Conservation (phyloP, 805 yeast species). For the Tetrapisispora iriomotensis region DNA sequence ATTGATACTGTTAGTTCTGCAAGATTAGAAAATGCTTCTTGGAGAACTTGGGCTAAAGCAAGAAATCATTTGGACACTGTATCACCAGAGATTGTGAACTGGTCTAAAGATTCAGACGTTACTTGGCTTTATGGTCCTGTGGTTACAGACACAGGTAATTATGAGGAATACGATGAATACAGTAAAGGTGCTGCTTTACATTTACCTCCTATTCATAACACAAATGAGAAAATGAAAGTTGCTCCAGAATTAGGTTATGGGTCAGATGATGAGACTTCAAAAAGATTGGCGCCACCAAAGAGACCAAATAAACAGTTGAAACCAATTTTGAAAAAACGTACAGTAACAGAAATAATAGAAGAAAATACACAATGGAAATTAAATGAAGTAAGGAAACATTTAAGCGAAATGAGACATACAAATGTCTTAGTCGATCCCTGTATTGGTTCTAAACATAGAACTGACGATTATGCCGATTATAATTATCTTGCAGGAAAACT, state of each 20-base stretch:
- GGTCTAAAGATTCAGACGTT: constrained; percentile 96
- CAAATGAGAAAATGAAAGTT: too few relatives aligned
- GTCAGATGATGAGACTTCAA: constrained; percentile 31
- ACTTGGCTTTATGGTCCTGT: constrained; percentile 96
- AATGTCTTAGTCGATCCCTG: constrained; percentile 20
- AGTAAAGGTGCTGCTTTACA: constrained; percentile 2
- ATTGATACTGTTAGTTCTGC: constrained; percentile 72
- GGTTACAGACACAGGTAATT: constrained; percentile 14
- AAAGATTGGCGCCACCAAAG: constrained; percentile 18
- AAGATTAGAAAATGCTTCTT: constrained; percentile 77
- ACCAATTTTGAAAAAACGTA: constrained; percentile 81
- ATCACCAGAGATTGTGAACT: constrained; percentile 83
- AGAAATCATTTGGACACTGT: constrained; percentile 69
- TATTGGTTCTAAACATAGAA: constrained; percentile 7
- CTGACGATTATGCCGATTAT: constrained; percentile 25
- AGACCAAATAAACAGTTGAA: constrained; percentile 35
- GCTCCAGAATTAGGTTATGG: constrained; percentile 28
- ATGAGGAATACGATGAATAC: neutral
- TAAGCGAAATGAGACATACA: constrained; percentile 19
- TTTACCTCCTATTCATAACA: too few relatives aligned
- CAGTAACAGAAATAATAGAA: constrained; percentile 63
- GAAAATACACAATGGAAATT: constrained; percentile 31
- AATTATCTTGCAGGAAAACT: constrained; percentile 29
- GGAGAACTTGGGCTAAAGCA: constrained; percentile 98
- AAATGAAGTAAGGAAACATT: constrained; percentile 57